Evolutionary conservation across 23 red algal species (phyloP), one percentile per base, ranked within the genome.

Genomic region (Gracilaria domingensis): DNA sequence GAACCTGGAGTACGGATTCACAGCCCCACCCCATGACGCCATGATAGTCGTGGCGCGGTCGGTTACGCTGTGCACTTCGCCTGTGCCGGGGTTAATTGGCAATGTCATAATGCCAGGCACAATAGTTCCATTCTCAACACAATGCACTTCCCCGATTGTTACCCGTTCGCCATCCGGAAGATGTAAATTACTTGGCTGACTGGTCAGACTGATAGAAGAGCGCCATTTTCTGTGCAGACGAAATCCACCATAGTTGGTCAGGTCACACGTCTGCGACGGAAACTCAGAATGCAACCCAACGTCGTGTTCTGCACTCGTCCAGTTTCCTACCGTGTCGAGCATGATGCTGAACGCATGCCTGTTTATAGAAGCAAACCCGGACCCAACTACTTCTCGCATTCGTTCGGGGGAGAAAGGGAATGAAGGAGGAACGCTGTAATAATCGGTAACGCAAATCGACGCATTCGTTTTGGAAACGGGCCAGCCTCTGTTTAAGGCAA

Each of bases 161-260:
- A 45, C 1, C 5, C 79, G 79, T 60, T 60, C 26, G 25, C 58
- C 53, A 47, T 82, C 79, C 12, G 79, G 79, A 47, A 82, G 79
- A 42, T 65, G 58, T 14, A 28, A 14, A 11, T 82, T 5, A 47
- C 25, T 24, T 4, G 79, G 79, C 79, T 82, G 2, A 65, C 39
- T 82, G 14, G 79, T 82, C 26, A 53, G 11, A 25, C 12, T 13
- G 25, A 82, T 14, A 23, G 34, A 29, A 23, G 28, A 12, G n/a
- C 34, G 25, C 79, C 79, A 82, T 55, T 82, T 65, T 82, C 79
- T 23, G 4, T 65, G 55, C 28, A 82, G 20, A 35, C 79, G 79
- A 65, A 82, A 42, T 0, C 42, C 79, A 3, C 55, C 58, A 39
- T 64, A 60, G 35, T 60, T 65, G 30, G 8, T 65, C n/a, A 82